Evolutionary conservation across 2,329 filamentous ascomycete genomes (phyloP).

Genomic region (Fusarium cicatricum): DNA sequence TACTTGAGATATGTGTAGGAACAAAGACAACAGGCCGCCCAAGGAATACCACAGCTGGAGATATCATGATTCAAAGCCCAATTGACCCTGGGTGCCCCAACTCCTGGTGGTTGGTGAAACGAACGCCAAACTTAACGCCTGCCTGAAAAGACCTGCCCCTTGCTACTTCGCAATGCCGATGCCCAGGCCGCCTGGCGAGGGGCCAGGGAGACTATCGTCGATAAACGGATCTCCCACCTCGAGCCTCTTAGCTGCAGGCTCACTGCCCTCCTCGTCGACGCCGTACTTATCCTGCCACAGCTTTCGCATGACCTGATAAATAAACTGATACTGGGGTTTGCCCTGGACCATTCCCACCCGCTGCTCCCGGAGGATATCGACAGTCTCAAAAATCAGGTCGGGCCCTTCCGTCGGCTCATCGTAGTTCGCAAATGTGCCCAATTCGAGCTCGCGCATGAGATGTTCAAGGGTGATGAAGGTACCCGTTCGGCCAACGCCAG

Average conservation of each 20-base stretch:
- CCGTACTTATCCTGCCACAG: conserved; percentile 74
- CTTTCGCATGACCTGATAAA: conserved; percentile 86
- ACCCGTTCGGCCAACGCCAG: conserved; percentile 91
- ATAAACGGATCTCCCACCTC: conserved; percentile 58
- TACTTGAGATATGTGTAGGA: background rate
- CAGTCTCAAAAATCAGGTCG: conserved; percentile 80
- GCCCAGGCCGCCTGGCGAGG: conserved; percentile 5
- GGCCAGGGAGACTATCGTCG: conserved; percentile 32
- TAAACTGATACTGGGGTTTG: conserved; percentile 82
- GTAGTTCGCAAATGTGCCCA: conserved; percentile 69
- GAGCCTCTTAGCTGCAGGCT: conserved; percentile 62
- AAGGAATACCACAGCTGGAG: conserved; percentile 9
- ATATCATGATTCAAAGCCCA: conserved; percentile 15
- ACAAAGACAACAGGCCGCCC: conserved; percentile 1
- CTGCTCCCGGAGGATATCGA: conserved; percentile 84
- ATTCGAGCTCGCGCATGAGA: conserved; percentile 81
- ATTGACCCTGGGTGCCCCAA: conserved; percentile 7
- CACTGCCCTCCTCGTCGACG: conserved; percentile 47
- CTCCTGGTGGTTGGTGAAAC: conserved; percentile 2
- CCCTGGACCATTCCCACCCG: conserved; percentile 96
- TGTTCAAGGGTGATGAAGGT: conserved; percentile 98
- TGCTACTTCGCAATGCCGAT: conserved; percentile 20
- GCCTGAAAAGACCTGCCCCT: background rate
- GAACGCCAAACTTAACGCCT: conserved; percentile 9
- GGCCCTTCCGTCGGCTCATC: conserved; percentile 44